Base-by-base conservation (phyloP, 768 basidiomycete species). In the Auricularia heimuer region DNA sequence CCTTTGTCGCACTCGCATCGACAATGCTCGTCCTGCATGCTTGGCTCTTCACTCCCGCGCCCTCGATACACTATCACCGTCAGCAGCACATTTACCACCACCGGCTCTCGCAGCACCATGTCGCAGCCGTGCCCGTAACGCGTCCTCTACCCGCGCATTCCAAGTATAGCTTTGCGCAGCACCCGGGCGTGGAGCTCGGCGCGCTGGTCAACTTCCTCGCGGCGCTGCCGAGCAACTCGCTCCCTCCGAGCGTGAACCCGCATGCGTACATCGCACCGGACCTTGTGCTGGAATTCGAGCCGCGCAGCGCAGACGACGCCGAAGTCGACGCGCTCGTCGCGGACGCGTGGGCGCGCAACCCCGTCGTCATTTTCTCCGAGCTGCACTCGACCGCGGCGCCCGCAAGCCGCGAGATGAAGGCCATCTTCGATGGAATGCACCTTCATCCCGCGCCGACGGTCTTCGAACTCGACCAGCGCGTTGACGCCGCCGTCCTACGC, bases 241-340 rank as follows among this genome's bases (percentile, higher is more conserved):
- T 93, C 64, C 90, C 91, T 1, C 72, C 77, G 0, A 77, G 77
- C 7, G 81, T 91, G 54, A 83, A 92, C 69, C 87, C 91, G 0
- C 69, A 78, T 10, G 68, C 69, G 12, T 83, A 89, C 7, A 83
- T 92, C 65, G 90, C 92, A 72, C 89, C 91, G 2, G 83, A 90
- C 69, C 82, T 92, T 64, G 82, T 93, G 3, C 81, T 93, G 54
- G 91, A 90, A 69, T 93, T 93, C 72, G 90, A 92, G 71, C 87
- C 88, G 0, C 47, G 16, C 47, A 18, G 18, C 21, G 89, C 89
- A 0, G 69, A 71, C n/a, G 81, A 84, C 37, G 47, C 14, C 18
- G 89, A 92, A 72, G 76, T 92, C 39, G 72, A 75, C 37, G 76
- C 77, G 1, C 78, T 92, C 71, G 81, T 86, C 4, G 75, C 79